A percentile compares a stretch with the other conserved stretches of the same genome.
Evolutionary conservation across 106 monocot species (phyloP).

Genomic region (Posidonia australis): DNA sequence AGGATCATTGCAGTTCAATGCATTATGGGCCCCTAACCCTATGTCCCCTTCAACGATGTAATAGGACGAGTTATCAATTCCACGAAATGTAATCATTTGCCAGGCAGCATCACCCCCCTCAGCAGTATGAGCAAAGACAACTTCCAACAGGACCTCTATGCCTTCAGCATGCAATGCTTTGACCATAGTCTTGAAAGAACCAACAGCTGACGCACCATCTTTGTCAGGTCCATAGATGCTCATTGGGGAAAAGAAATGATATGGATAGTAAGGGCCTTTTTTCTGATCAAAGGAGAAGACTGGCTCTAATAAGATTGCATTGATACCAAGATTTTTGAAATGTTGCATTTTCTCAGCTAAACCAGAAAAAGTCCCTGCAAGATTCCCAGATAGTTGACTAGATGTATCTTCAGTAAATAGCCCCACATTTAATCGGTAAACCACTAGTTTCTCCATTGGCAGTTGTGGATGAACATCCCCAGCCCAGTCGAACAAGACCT

Average conservation of each 20-base stretch:
- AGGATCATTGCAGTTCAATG: constrained; percentile 47
- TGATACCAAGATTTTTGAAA: constrained; percentile 67
- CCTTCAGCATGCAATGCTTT: constrained; percentile 61
- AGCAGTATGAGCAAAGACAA: constrained; percentile 57
- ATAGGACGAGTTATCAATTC: constrained; percentile 80
- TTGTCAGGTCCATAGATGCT: constrained; percentile 21
- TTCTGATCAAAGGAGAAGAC: constrained; percentile 68
- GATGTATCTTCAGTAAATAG: constrained; percentile 53
- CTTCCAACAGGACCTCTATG: constrained; percentile 79
- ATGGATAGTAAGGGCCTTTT: constrained; percentile 68
- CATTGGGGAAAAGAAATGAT: constrained; percentile 75
- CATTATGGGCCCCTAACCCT: constrained; percentile 20
- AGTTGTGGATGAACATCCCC: constrained; percentile 39
- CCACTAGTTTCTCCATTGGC: constrained; percentile 66
- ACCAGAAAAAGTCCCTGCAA: constrained; percentile 63
- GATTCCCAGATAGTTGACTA: constrained; percentile 27
- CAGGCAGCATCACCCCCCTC: constrained; percentile 42
- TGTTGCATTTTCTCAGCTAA: constrained; percentile 48
- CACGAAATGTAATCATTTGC: constrained; percentile 50
- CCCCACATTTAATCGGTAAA: constrained; percentile 71
- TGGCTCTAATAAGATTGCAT: constrained; percentile 75
- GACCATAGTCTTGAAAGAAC: constrained; percentile 80
- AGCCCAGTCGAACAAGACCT: constrained; percentile 58
- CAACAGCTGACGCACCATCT: constrained; percentile 23
- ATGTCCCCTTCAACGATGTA: constrained; percentile 31